Evolutionary conservation across 2,329 filamentous ascomycete genomes (phyloP), one percentile per base, ranked within the genome.

Genomic region (Fonsecaea nubica): DNA sequence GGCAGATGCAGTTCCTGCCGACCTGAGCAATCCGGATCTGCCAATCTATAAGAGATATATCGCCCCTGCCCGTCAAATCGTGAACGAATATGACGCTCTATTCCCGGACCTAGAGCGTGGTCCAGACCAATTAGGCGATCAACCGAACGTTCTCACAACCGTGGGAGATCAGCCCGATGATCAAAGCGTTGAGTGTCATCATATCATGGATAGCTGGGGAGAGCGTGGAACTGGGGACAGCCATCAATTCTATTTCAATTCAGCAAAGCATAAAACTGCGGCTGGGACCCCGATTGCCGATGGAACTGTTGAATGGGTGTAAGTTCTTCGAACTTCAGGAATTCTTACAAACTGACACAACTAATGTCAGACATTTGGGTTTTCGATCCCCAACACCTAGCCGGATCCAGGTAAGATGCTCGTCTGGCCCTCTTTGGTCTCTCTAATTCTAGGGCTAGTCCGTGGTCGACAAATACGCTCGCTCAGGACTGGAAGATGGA

Each of bases 181-280:
- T 48, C 10, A 15, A 48, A n/a, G n/a, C n/a, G 42, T 48, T 10
- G 42, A 48, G 42, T 10, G 42, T 48, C n/a, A 48, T 21, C 42
- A 48, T 21, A 48, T 48, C 9, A 48, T 48, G 42, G 42, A 48
- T 15, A 18, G 42, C 42, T 48, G 42, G 42, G 42, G 42, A 48
- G n/a, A 21, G n/a, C n/a, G n/a, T 21, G 42, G 42, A 21, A 48
- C 42, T 48, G n/a, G 42, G 21, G n/a, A 21, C 42, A 21, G n/a
- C n/a, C n/a, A 48, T 48, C 42, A 48, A n/a, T 48, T 48, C 42
- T 48, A 48, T 48, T 48, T 48, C 42, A 48, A 48, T 10, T 48
- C 42, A 4, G 42, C 42, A 48, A 21, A 48, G 5, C 42, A 48
- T 21, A 48, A 48, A 48, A 48, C 15, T n/a, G 42, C 42, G 10